These are phyloP conservation scores for Lentinula boryana DNA, from an alignment of 768 basidiomycete species.

Conservation along the genomic window DNA sequence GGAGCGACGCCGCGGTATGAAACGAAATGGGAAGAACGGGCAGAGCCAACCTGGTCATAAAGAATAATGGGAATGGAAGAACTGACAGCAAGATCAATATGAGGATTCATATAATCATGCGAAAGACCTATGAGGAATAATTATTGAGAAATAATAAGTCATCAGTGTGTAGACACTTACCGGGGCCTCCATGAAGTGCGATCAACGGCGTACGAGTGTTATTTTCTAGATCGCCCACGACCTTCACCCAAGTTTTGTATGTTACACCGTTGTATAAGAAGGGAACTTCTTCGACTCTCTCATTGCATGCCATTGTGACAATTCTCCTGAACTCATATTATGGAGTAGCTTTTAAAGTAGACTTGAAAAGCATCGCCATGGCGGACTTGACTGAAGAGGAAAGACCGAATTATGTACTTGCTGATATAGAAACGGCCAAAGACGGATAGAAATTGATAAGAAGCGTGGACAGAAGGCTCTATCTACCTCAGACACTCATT, in stretches of 20 bases:
- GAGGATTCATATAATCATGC: constrained; percentile 3
- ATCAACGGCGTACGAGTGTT: constrained; percentile 25
- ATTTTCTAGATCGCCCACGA: not conserved
- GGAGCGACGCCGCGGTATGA: not conserved
- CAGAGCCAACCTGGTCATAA: constrained; percentile 48
- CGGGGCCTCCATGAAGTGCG: constrained; percentile 43
- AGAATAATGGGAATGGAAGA: constrained; percentile 35
- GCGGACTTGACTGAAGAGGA: not conserved
- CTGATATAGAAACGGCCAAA: not conserved
- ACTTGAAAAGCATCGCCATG: not conserved
- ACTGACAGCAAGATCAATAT: constrained; percentile 8
- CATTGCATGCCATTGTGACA: not conserved
- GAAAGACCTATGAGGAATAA: constrained; percentile 8
- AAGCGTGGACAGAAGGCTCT: too few species aligned
- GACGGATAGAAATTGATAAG: too few species aligned
- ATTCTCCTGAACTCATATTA: not conserved
- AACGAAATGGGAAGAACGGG: constrained; percentile 35
- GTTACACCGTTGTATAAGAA: not conserved
- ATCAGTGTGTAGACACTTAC: constrained; percentile 5
- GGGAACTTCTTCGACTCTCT: not conserved
- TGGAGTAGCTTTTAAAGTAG: too few species aligned
- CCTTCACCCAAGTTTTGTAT: not conserved
- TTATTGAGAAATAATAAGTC: not conserved
- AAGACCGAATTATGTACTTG: not conserved
- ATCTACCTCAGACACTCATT: too few species aligned